These are phyloP conservation scores for Ciborinia camelliae DNA, from an alignment of 2,329 filamentous ascomycete species.

Conservation along the genomic window DNA sequence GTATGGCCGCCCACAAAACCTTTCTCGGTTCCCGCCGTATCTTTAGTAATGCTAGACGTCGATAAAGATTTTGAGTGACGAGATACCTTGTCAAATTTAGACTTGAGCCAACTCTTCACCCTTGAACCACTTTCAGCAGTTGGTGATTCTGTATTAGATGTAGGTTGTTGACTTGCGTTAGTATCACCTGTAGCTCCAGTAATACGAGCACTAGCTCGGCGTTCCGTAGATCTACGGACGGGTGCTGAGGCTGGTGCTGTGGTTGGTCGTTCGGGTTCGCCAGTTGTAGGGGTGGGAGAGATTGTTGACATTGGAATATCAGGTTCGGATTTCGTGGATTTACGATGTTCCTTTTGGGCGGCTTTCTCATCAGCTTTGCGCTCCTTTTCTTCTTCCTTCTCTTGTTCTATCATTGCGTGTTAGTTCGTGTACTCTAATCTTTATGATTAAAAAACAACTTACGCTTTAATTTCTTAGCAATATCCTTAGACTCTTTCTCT, in stretches of 20 bases:
- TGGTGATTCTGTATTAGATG: conserved; percentile 25
- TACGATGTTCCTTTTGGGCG: conserved; percentile 51
- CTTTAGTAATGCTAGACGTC: conserved; percentile 7
- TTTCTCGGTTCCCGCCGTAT: conserved; percentile 28
- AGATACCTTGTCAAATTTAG: conserved; percentile 43
- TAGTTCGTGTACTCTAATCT: background rate
- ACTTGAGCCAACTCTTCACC: conserved; percentile 53
- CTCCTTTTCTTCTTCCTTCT: conserved; percentile 45
- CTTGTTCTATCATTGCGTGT: conserved; percentile 36
- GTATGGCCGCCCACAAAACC: conserved; percentile 52
- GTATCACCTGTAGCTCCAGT: conserved; percentile 26
- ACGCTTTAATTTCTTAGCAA: conserved; percentile 58
- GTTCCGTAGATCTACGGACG: conserved; percentile 34
- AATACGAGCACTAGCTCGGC: conserved; percentile 30
- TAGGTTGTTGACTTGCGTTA: conserved; percentile 25
- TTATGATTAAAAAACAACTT: conserved; percentile 36
- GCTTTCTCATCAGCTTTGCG: conserved; percentile 54
- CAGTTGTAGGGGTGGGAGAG: background rate
- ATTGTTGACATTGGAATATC: conserved; percentile 1
- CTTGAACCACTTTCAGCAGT: conserved; percentile 25
- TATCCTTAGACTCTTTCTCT: conserved; percentile 52
- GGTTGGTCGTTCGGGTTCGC: conserved; percentile 15
- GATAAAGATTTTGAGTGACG: conserved; percentile 27
- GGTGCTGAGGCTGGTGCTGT: conserved; percentile 9
- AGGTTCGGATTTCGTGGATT: conserved; percentile 33